Evolutionary conservation across 2,329 filamentous ascomycete genomes (phyloP).

Genomic region (Cordyceps fumosorosea): DNA sequence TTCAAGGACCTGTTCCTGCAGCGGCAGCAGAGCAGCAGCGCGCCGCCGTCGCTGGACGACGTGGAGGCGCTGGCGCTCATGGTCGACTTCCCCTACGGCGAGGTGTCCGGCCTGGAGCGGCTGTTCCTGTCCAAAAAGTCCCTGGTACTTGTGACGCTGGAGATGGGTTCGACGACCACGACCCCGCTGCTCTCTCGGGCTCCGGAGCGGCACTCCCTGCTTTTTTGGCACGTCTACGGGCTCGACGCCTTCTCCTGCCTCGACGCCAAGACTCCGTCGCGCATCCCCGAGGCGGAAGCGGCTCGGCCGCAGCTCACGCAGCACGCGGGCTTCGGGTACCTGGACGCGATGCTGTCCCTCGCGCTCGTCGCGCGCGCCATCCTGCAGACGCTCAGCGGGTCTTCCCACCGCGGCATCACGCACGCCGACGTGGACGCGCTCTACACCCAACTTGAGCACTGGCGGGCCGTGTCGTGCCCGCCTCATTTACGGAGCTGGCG

Average conservation of each 20-base stretch:
- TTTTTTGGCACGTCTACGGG: constrained; percentile 19
- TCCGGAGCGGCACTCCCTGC: constrained; percentile 14
- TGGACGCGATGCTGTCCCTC: constrained; percentile 19
- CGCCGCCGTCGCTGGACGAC: constrained; percentile 15
- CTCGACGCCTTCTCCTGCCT: constrained; percentile 19
- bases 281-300: constrained; percentile 14
- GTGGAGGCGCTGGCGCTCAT: constrained; percentile 19
- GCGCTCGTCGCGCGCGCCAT: constrained; percentile 17
- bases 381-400: constrained; percentile 10
- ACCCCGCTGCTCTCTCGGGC: neutral
- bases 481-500: neutral
- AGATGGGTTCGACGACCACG: neutral
- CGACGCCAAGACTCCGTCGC: constrained; percentile 16
- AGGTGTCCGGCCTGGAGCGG: constrained; percentile 13
- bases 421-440: constrained; percentile 6
- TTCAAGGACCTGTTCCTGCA: constrained; percentile 19
- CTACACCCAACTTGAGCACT: neutral
- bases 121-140: constrained; percentile 21
- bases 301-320: neutral
- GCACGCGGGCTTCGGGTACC: constrained; percentile 14
- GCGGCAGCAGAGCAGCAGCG: neutral
- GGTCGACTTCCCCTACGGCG: constrained; percentile 16
- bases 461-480: neutral
- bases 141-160: constrained; percentile 20
- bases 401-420: constrained; percentile 12